A percentile compares a stretch with the other conserved stretches of the same genome.
Evolutionary conservation across 2,329 filamentous ascomycete species (phyloP).

Genomic region (Fusarium zealandicum): DNA sequence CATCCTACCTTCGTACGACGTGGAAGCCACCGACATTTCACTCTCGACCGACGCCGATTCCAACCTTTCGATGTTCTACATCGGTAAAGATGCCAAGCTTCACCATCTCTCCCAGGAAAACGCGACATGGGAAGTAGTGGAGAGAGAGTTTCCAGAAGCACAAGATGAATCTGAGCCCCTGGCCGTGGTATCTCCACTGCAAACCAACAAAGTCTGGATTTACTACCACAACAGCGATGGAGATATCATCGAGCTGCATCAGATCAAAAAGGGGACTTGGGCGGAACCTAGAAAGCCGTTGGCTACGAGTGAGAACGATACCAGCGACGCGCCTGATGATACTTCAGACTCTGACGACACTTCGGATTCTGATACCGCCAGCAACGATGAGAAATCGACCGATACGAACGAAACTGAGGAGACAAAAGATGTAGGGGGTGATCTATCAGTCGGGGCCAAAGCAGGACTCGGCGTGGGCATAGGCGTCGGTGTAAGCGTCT

Average conservation of each 20-base stretch:
- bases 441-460: not conserved
- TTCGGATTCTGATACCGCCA: not conserved
- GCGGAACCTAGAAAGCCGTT: not conserved
- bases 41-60: not conserved
- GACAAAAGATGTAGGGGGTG: not conserved
- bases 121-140: not conserved
- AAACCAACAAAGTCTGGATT: conserved; percentile 17
- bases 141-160: conserved; percentile 18
- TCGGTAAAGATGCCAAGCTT: conserved; percentile 14
- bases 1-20: conserved; percentile 5
- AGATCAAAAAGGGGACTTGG: conserved; percentile 7
- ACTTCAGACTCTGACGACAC: not conserved
- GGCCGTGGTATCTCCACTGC: conserved; percentile 18
- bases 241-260: conserved; percentile 14
- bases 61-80: conserved; percentile 12
- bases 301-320: not conserved
- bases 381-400: not conserved
- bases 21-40: not conserved
- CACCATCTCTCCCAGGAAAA: not conserved
- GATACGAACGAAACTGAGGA: not conserved
- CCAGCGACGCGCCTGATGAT: not conserved
- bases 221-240: conserved; percentile 19
- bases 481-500: conserved; percentile 1
- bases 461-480: conserved; percentile 9
- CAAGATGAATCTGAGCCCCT: conserved; percentile 13